Evolutionary conservation across 2,329 filamentous ascomycete species (phyloP), one percentile per base, ranked within the genome.

Genomic region (Lachnellula willkommii): DNA sequence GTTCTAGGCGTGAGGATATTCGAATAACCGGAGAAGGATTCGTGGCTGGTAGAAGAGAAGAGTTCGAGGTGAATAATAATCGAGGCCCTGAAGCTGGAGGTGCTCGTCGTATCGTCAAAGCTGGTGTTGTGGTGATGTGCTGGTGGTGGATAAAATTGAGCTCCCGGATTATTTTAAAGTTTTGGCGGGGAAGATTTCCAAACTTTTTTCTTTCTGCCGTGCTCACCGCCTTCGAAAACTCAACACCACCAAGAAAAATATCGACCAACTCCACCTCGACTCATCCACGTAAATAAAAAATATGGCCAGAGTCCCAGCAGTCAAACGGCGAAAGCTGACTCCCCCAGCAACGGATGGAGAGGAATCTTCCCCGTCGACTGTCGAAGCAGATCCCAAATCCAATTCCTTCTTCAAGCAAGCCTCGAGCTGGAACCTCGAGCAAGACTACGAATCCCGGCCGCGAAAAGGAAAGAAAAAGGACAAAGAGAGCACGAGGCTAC

Each of bases 401-500:
- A 68, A 65, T 53, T 58, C 59, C 4, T 91, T 92, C 71, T 81
- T 89, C 74, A 82, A 83, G 66, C 86, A 83, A 66, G 90, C 88
- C 5, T 79, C 89, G 57, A 86, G 84, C 72, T 97, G 93, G 91
- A 85, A 96, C 68, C 80, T 96, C 49, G 94, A 96, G 75, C 88
- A 95, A 69, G 87, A 90, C 71, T 97, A 96, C 77, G 91, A 95
- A 72, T 82, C 82, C 59, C 84, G 84, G 63, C 85, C 88, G 47
- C 81, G 89, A 65, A 94, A 94, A 71, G 74, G 80, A 37, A 86
- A 83, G 68, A 90, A 88, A 72, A 89, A 90, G 70, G 79, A 81
- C 55, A 68, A 70, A 47, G 88, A 92, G 69, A 87, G 77, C 69
- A 90, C 83, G 39, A 83, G 87, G 65, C 77, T 99, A 37, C 92